Base-by-base conservation (phyloP, 2,329 filamentous ascomycete species). In the Exophiala sp. region DNA sequence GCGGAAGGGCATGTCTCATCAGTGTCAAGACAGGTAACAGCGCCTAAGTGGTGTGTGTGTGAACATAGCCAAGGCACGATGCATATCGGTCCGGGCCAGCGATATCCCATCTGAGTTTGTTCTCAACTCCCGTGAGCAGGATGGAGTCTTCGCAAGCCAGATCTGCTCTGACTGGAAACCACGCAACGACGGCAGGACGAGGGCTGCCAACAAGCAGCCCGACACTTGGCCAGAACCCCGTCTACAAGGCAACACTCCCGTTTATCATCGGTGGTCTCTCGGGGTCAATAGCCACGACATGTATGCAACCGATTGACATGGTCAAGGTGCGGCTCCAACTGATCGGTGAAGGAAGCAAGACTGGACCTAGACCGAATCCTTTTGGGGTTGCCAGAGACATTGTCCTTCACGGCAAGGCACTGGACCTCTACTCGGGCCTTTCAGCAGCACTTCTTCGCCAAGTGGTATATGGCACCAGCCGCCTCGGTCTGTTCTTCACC, bases 241-340 rank as follows among this genome's bases (percentile, higher is more conserved):
- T 85, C 57, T 80, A 89, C 71, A 81, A 84, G 47, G 82, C 81
- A 11, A 86, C 86, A 2, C 78, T 97, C 24, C 91, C 91, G 10
- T 97, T 97, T 69, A 73, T 96, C 72, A 97, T 97, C 65, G 91
- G 91, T 40, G 91, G 91, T 22, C 66, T 91, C 46, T 86, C 86
- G 45, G 91, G 91, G 60, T 97, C 97, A 89, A 86, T 89, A 13
- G 93, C 93, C 51, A 97, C 91, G 6, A 82, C 79, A 0, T 85
- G 89, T 60, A 89, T 97, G 66, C 91, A 97, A 64, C 93, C 91
- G 43, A 85, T 97, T 64, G 93, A 98, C 73, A 98, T 98, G 93
- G 81, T 98, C 71, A 98, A 98, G 70, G 93, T 98, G 53, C 88
- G 93, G 58, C 83, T 98, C 60, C 93, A 98, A 70, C 82, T 98